Evolutionary conservation across 2,329 filamentous ascomycete species (phyloP).

Genomic region (Trichothecium roseum): DNA sequence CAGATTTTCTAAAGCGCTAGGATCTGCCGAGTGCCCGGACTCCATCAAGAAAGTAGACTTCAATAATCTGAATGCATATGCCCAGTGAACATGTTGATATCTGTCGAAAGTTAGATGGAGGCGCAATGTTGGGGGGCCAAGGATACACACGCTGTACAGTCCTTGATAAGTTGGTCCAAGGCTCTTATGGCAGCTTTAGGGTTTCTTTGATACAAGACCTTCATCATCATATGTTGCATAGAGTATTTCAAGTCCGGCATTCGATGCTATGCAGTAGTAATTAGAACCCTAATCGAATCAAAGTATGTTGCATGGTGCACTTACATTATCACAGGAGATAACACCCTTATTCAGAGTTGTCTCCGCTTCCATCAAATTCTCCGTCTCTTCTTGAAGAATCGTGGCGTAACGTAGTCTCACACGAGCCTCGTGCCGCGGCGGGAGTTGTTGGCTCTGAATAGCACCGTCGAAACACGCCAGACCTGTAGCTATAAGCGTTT

Average conservation of each 20-base stretch:
- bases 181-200: conserved; percentile 64
- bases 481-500: conserved; percentile 61
- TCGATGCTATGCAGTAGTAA: conserved; percentile 23
- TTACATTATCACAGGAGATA: conserved; percentile 55
- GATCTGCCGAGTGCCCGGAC: conserved; percentile 48
- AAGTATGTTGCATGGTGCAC: conserved; percentile 5
- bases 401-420: conserved; percentile 62
- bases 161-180: conserved; percentile 56
- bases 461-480: conserved; percentile 63
- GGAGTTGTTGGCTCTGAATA: conserved; percentile 48
- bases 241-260: conserved; percentile 60
- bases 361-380: conserved; percentile 65
- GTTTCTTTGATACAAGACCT: conserved; percentile 60
- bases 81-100: conserved; percentile 60
- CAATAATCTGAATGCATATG: conserved; percentile 67
- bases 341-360: conserved; percentile 62
- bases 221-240: conserved; percentile 64
- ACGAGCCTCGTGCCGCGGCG: conserved; percentile 57
- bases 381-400: conserved; percentile 64
- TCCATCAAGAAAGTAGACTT: conserved; percentile 61
- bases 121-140: neutral
- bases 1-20: conserved; percentile 58
- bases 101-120: conserved; percentile 19
- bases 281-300: neutral
- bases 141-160: conserved; percentile 50